These are phyloP conservation scores for Picochlorum costavermella DNA, from an alignment of 139 green algal genomes.

Conservation along the genomic window DNA sequence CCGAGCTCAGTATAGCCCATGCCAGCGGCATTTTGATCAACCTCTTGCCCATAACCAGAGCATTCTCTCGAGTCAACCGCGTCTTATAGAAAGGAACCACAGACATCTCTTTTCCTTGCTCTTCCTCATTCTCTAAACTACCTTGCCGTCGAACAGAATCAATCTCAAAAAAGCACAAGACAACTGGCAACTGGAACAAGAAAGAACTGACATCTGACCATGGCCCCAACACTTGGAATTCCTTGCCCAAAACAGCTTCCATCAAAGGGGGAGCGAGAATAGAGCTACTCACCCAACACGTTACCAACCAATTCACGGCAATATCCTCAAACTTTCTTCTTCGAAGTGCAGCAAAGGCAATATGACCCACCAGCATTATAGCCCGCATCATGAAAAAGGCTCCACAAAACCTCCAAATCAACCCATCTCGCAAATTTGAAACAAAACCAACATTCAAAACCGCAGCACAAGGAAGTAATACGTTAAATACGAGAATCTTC, in stretches of 20 bases:
- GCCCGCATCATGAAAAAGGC: not conserved
- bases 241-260: not conserved
- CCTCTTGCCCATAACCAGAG: not conserved
- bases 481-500: not conserved
- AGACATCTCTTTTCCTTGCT: not conserved
- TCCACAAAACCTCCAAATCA: not conserved
- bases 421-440: not conserved
- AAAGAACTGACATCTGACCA: not conserved
- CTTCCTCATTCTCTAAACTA: not conserved
- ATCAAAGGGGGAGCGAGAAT: not conserved
- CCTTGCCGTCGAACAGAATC: not conserved
- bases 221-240: not conserved
- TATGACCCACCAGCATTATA: not conserved
- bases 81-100: not conserved
- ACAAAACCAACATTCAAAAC: not conserved
- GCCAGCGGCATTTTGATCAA: not conserved
- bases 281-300: not conserved
- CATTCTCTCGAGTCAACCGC: not conserved
- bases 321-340: not conserved
- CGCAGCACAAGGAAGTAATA: not conserved
- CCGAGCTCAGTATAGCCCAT: not conserved
- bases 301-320: not conserved
- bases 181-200: not conserved
- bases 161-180: not conserved
- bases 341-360: not conserved